Evolutionary conservation across 768 basidiomycete genomes (phyloP).

Genomic region (Leccinum uliginosum): DNA sequence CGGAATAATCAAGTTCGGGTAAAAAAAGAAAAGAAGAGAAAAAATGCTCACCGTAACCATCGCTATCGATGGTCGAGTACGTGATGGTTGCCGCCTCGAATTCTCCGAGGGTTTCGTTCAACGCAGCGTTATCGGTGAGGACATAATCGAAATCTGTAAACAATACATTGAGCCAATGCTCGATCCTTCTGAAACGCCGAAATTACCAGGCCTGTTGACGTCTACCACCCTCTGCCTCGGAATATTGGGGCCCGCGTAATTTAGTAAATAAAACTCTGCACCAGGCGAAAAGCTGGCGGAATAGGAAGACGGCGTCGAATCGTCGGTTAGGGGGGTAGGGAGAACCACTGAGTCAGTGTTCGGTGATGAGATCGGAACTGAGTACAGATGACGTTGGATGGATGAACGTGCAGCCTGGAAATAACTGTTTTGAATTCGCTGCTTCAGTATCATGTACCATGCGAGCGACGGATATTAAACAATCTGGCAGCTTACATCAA

Average conservation of each 20-base stretch:
- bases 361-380: constrained; percentile 62
- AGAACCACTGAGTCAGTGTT: constrained; percentile 30
- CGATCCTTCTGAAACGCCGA: neutral
- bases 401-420: constrained; percentile 85
- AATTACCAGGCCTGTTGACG: constrained; percentile 43
- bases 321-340: constrained; percentile 52
- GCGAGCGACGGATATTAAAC: constrained; percentile 30
- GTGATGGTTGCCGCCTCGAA: constrained; percentile 71
- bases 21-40: neutral
- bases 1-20: constrained; percentile 10
- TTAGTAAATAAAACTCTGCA: constrained; percentile 79
- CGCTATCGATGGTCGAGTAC: constrained; percentile 69
- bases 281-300: constrained; percentile 75
- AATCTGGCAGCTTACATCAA: constrained; percentile 55
- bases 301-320: constrained; percentile 51
- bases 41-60: constrained; percentile 63
- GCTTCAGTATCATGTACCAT: constrained; percentile 20
- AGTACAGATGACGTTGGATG: constrained; percentile 79
- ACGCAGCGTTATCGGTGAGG: constrained; percentile 64
- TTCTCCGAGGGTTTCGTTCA: constrained; percentile 58
- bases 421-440: constrained; percentile 52
- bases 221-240: constrained; percentile 85
- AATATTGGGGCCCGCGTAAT: constrained; percentile 74
- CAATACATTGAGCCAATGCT: neutral
- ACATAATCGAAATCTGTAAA: constrained; percentile 55